phyloP scores from a whole-genome alignment of 148 eudicot genomes.

The Vaccinium darrowii region DNA sequence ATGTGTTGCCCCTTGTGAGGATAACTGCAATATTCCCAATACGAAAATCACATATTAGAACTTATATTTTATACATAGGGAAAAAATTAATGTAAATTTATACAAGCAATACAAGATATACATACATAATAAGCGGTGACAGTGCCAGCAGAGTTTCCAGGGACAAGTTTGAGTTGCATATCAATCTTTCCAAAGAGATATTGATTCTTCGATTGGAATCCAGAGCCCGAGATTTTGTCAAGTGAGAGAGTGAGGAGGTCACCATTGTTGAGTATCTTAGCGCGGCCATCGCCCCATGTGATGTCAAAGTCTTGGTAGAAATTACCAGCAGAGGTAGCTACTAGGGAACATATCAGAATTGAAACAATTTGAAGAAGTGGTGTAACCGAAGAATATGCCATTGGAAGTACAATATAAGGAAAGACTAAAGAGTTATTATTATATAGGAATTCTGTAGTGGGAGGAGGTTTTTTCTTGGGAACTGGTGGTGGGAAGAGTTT shows the following conservation, averaged over 20 bases:
- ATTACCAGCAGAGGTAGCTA: constrained; percentile 15
- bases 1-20: constrained; percentile 36
- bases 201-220: constrained; percentile 31
- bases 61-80: neutral
- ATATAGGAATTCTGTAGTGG: neutral
- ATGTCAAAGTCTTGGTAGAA: constrained; percentile 26
- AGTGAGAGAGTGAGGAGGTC: constrained; percentile 31
- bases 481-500: neutral
- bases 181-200: constrained; percentile 37
- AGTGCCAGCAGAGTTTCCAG: constrained; percentile 44
- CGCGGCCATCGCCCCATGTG: constrained; percentile 45
- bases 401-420: neutral
- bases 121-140: constrained; percentile 38
- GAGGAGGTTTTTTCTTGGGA: no score
- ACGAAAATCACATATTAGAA: neutral
- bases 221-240: constrained; percentile 30
- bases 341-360: neutral
- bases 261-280: constrained; percentile 29
- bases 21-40: constrained; percentile 23
- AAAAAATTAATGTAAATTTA: neutral
- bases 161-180: constrained; percentile 37
- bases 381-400: constrained; percentile 16
- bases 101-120: neutral
- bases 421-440: neutral
- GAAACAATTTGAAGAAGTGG: neutral